Evolutionary conservation across 495 filamentous ascomycete species (phyloP), one percentile per base, ranked within the genome.

Genomic region (Trichodelitschia bisporula): DNA sequence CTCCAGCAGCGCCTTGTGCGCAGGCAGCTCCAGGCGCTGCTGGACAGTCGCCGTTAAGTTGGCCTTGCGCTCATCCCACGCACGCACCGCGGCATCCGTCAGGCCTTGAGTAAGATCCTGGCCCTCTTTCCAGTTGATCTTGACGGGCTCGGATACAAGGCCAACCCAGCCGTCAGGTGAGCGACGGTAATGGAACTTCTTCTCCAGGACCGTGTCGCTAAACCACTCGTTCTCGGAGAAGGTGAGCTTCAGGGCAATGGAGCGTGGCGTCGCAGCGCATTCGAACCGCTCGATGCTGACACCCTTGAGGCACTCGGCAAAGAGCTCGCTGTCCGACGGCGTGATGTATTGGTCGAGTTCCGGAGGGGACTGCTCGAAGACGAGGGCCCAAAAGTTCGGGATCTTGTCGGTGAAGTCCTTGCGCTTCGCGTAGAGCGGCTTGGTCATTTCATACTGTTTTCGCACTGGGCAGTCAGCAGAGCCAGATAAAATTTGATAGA

Each of bases 341-440:
- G 75, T 71, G 42, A 92, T 77, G 53, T 65, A 74, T 46, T 77
- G 71, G 50, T 90, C 82, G 37, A 91, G 64, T 31, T 89, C 73
- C 17, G 58, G 57, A 2, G 82, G 77, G 3, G 78, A 69, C 51
- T 79, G 72, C 46, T 84, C 72, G 43, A 92, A 56, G 25, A 91
- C 78, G 36, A 84, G 58, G 18, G 73, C 56, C 83, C 83, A 93
- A 66, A 92, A 93, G 56, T 77, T 64, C 18, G 58, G 57, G 43
- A 90, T 80, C 40, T 65, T 52, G 32, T 60, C 49, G 34, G 77
- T 59, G 33, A 75, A 47, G 42, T 61, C 56, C n/a, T 61, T 55
- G 45, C 83, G 74, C 53, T 71, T 70, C 33, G 62, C 51, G 54
- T 74, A 89, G 35, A 84, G 59, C 17, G 72, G 62, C 25, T 53